Evolutionary conservation across 768 basidiomycete species (phyloP).

Genomic region (Wakefieldia striispora): DNA sequence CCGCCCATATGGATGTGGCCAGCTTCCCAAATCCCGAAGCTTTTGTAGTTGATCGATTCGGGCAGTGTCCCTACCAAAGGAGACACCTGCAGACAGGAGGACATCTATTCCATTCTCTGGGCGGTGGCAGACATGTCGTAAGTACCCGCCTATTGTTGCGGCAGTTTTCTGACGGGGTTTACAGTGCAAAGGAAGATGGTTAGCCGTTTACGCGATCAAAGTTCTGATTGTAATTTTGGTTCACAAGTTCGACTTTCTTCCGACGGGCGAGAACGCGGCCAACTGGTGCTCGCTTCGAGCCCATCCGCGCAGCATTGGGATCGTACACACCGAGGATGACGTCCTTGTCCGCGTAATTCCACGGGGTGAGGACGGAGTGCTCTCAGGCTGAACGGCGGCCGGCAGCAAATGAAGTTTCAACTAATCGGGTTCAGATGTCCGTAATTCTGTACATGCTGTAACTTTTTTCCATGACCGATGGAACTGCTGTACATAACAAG

Average conservation of each 20-base stretch:
- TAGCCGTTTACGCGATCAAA: slow-evolving; percentile 25
- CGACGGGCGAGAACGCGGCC: not conserved
- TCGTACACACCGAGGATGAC: slow-evolving; percentile 20
- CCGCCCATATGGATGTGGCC: slow-evolving; percentile 16
- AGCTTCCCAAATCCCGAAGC: slow-evolving; percentile 10
- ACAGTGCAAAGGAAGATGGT: slow-evolving; percentile 26
- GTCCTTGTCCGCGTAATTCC: slow-evolving; percentile 5
- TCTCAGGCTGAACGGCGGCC: not conserved
- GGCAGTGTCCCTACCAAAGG: slow-evolving; percentile 9
- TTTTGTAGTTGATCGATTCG: slow-evolving; percentile 23
- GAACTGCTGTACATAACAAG: not conserved
- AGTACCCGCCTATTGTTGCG: not conserved
- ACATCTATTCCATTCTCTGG: slow-evolving; percentile 14
- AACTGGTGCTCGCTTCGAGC: slow-evolving; percentile 10
- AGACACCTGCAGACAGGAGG: slow-evolving; percentile 13
- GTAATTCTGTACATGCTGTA: not conserved
- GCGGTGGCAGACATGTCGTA: slow-evolving; percentile 18
- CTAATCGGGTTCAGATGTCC: not conserved
- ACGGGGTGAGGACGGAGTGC: not conserved
- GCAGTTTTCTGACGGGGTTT: not conserved
- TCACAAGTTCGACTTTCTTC: slow-evolving; percentile 13
- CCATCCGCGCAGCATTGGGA: slow-evolving; percentile 12
- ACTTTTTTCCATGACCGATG: not conserved
- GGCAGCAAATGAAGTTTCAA: not conserved
- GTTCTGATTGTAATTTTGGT: slow-evolving; percentile 15